These are phyloP conservation scores for Cercospora janseana DNA, from an alignment of 2,329 filamentous ascomycete genomes.

Conservation along the genomic window DNA sequence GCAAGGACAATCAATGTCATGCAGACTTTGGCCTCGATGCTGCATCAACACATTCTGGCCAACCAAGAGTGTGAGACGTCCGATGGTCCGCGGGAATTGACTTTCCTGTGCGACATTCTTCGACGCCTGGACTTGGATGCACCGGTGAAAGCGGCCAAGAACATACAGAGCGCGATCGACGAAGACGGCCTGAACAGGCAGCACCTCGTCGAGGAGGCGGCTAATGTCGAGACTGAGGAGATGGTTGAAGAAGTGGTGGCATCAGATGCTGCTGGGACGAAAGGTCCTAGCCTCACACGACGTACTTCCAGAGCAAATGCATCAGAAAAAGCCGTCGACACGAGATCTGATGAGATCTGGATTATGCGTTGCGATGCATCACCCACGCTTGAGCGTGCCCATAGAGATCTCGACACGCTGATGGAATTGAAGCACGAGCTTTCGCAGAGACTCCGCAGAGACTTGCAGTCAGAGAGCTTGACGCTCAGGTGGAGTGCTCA, in stretches of 20 bases:
- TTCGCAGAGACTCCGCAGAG: constrained; percentile 59
- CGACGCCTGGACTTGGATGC: constrained; percentile 64
- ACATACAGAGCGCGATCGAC: constrained; percentile 78
- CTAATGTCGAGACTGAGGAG: constrained; percentile 67
- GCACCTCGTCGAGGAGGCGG: constrained; percentile 72
- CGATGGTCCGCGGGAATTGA: constrained; percentile 36
- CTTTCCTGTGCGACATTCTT: constrained; percentile 39
- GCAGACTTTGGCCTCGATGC: constrained; percentile 58
- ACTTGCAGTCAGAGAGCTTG: constrained; percentile 58
- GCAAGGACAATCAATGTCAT: constrained; percentile 78
- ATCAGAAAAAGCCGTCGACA: constrained; percentile 14
- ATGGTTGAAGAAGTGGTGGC: constrained; percentile 70
- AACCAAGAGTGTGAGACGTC: constrained; percentile 28
- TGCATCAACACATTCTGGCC: constrained; percentile 37
- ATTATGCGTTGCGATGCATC: constrained; percentile 68
- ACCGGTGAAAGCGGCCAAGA: constrained; percentile 65
- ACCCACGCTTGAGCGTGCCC: constrained; percentile 61
- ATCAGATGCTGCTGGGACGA: constrained; percentile 61
- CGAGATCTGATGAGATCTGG: constrained; percentile 53
- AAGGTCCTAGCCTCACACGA: constrained; percentile 37
- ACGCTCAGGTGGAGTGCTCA: constrained; percentile 83
- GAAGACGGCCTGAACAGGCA: constrained; percentile 84
- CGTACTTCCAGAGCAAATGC: constrained; percentile 24
- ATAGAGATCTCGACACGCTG: constrained; percentile 63
- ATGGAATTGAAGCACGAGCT: constrained; percentile 60